Evolutionary conservation across 768 basidiomycete genomes (phyloP), one percentile per base, ranked within the genome.

Genomic region (Lentinula aciculospora): DNA sequence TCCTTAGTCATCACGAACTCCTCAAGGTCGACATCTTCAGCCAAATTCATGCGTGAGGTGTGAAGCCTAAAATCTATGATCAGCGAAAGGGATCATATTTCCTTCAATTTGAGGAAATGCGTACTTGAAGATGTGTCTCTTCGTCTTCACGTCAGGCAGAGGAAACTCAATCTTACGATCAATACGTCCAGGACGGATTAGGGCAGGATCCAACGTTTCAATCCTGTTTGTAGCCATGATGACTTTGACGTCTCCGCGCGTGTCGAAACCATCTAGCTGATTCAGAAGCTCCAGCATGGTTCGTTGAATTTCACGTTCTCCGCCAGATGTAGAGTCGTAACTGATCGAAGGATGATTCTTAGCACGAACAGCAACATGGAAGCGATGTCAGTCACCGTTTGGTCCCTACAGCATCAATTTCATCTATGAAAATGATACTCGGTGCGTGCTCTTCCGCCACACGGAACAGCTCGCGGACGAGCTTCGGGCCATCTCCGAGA

Each of bases 211-310:
- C 28, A 99, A 82, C 3, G 93, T 87, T 70, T 98, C 96, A 65
- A 99, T 99, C 74, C 82, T 87, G 76, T 99, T 99, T 4, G 97
- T 99, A 12, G 97, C 97, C 97, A 98, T 98, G 71, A 99, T 98
- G 63, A 99, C 96, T 74, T 98, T 99, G 58, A 99, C 95, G 68
- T 98, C 97, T n/a, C 96, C 96, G 57, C 95, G 86, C 4, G 94
- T 94, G 69, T 99, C 97, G 71, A 99, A 98, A n/a, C 97, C 97
- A 65, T 99, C 97, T 39, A 99, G 81, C 72, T 99, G 97, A 69
- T 99, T 99, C 53, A 99, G 83, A 49, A 99, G 81, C 70, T 99
- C 97, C 74, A 98, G 80, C 97, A 99, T 98, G 15, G 97, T 99
- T 58, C 97, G 85, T 71, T 99, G 97, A 64, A 99, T 98, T 76